These are phyloP conservation scores for Tricholomella constricta DNA, from an alignment of 768 basidiomycete species.

Conservation along the genomic window DNA sequence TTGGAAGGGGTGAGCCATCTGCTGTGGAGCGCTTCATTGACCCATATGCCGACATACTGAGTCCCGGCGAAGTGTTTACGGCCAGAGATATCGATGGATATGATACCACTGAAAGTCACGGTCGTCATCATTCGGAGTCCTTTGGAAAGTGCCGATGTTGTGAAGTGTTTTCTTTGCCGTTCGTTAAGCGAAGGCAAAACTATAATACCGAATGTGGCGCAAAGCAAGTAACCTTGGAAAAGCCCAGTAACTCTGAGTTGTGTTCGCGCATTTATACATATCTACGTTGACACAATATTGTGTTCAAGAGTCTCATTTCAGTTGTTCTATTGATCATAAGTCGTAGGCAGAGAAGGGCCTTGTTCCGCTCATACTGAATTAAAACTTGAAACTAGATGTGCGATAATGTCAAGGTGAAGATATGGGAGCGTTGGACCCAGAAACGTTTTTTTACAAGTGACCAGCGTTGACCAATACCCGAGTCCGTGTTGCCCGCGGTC, in stretches of 20 bases:
- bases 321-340: too few species aligned
- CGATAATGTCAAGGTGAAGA: too few species aligned
- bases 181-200: neutral
- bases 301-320: too few species aligned
- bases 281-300: too few species aligned
- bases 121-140: too few species aligned
- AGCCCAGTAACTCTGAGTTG: neutral
- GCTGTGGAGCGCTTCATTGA: slow-evolving; percentile 41
- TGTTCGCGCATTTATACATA: too few species aligned
- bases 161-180: neutral
- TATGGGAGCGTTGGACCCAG: too few species aligned
- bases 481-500: neutral
- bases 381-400: too few species aligned
- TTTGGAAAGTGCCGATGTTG: too few species aligned
- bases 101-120: neutral
- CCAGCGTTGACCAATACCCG: neutral
- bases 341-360: too few species aligned
- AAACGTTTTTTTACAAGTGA: too few species aligned
- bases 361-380: too few species aligned
- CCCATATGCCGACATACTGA: slow-evolving; percentile 74
- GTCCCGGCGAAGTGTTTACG: neutral
- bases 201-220: neutral
- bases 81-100: neutral
- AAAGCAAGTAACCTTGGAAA: neutral
- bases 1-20: slow-evolving; percentile 36